These are phyloP conservation scores for Penicillium brevicompactum DNA, from an alignment of 2,329 filamentous ascomycete genomes.

Conservation along the genomic window DNA sequence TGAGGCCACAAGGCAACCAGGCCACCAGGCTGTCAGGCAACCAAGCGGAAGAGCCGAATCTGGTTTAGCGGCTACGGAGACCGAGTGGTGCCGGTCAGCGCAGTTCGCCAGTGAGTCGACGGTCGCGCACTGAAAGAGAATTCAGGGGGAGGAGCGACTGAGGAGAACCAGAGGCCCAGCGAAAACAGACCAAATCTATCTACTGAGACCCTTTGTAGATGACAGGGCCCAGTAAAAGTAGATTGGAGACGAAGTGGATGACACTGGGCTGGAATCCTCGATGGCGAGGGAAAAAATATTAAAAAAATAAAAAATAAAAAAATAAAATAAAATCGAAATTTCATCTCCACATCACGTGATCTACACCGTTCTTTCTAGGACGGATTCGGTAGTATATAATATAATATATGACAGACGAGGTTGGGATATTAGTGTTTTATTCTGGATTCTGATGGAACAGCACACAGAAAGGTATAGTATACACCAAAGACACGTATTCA, in stretches of 20 bases:
- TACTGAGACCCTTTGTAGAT: constrained; percentile 8
- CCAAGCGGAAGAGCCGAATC: constrained; percentile 9
- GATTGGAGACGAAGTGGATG: constrained; percentile 27
- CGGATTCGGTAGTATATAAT: too few relatives aligned
- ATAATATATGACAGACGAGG: too few relatives aligned
- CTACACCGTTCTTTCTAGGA: too few relatives aligned
- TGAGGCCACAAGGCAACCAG: constrained; percentile 16
- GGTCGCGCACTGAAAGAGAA: constrained; percentile 21
- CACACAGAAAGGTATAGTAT: too few relatives aligned
- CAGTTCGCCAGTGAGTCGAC: constrained; percentile 22
- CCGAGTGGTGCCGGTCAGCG: constrained; percentile 24
- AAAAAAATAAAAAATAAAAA: constrained; percentile 22
- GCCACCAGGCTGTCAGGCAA: constrained; percentile 6
- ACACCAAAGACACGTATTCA: neutral
- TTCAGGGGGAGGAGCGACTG: constrained; percentile 21
- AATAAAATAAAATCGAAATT: constrained; percentile 17
- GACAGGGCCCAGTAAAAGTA: constrained; percentile 12
- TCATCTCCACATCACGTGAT: constrained; percentile 26
- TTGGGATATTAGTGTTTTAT: too few relatives aligned
- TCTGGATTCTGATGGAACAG: too few relatives aligned
- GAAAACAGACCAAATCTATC: constrained; percentile 4
- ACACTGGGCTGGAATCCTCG: constrained; percentile 25
- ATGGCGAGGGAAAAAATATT: constrained; percentile 23
- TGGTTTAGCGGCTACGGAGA: constrained; percentile 27
- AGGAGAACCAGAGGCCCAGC: constrained; percentile 9